Evolutionary conservation across 2,329 filamentous ascomycete genomes (phyloP).

Genomic region (Phialophora verrucosa): DNA sequence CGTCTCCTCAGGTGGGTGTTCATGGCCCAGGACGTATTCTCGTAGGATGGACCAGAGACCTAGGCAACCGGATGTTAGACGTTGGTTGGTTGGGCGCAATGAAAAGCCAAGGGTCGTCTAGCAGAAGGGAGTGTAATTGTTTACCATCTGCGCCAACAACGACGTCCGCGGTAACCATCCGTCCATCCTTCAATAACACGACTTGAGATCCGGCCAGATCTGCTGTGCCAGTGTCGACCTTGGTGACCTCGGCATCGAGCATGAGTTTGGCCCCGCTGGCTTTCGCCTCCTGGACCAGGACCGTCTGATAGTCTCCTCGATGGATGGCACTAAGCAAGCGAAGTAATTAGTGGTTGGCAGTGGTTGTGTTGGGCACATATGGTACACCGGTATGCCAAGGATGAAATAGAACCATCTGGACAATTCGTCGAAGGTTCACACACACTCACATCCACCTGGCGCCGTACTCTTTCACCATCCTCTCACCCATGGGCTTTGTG

Average conservation of each 20-base stretch:
- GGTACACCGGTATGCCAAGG: background rate
- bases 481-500: conserved; percentile 38
- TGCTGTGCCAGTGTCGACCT: conserved; percentile 2
- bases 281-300: conserved; percentile 29
- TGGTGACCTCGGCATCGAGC: conserved; percentile 17
- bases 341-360: background rate
- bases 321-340: conserved; percentile 38
- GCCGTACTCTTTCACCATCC: conserved; percentile 37
- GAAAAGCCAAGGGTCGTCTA: too few relatives aligned
- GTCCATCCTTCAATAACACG: conserved; percentile 17
- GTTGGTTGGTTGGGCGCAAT: too few relatives aligned
- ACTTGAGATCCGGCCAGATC: conserved; percentile 9
- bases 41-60: conserved; percentile 51
- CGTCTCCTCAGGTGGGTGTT: conserved; percentile 55
- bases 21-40: conserved; percentile 50
- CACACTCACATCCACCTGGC: conserved; percentile 40
- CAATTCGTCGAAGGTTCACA: too few relatives aligned
- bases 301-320: conserved; percentile 39
- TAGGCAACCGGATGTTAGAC: background rate
- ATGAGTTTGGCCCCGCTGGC: conserved; percentile 16
- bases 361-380: background rate
- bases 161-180: conserved; percentile 43
- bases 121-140: too few relatives aligned
- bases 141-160: conserved; percentile 56
- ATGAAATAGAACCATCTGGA: too few relatives aligned